Evolutionary conservation across 2,329 filamentous ascomycete genomes (phyloP), one percentile per base, ranked within the genome.

Genomic region (Exserohilum rostratum): DNA sequence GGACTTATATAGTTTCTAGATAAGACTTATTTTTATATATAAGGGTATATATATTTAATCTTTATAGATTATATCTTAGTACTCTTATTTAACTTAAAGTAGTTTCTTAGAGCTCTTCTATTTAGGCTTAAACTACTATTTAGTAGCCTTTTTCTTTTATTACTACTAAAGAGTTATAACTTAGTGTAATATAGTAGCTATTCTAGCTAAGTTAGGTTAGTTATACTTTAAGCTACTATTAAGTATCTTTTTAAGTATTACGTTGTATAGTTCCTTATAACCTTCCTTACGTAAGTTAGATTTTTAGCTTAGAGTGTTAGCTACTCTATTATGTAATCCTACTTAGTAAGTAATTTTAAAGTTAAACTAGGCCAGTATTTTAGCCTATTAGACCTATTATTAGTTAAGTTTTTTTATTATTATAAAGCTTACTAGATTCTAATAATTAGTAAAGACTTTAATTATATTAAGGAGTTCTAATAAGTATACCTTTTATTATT

Each of bases 371-470:
- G 34, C 34, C 3, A 37, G 31, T 15, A 15, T 34, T 15, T 34
- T 13, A 13, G 13, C 13, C 31, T 6, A 34, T 33, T 13, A 18
- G 13, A 47, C 45, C 38, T 47, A 3, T 29, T 38, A 30, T 29
- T 31, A 30, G 20, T 47, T 47, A 38, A 47, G 34, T 29, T 38
- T 37, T 18, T 47, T 47, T 42, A 2, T 51, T 25, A 17, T 46
- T 30, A 46, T 55, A 37, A 46, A 50, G 7, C 20, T 49, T 50
- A 20, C 22, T 53, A 57, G 35, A 35, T 42, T 45, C 20, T 50
- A 61, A 30, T 51, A 68, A 67, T 47, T 29, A 29, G 49, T 49
- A 47, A 66, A 58, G n/a, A 27, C 20, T 20, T 40, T 27, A 7
- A 25, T 25, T 7, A 25, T 25, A 7, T 25, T 7, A 5, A 7